A percentile compares a stretch with the other conserved stretches of the same genome.
These are phyloP conservation scores for Scutellaria baicalensis DNA, from an alignment of 257 asterid species.

Conservation along the genomic window DNA sequence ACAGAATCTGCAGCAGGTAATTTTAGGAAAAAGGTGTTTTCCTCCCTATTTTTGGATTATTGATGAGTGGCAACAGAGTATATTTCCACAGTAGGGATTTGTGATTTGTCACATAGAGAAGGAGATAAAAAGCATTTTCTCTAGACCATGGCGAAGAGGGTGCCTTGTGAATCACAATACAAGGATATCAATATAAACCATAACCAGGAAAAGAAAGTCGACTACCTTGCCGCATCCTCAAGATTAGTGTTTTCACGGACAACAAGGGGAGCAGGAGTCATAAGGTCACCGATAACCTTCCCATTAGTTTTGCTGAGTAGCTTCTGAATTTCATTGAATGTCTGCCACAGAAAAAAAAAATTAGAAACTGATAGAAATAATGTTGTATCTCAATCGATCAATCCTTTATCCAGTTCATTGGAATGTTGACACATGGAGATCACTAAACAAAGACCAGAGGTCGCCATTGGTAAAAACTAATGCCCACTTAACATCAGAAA, in stretches of 20 bases:
- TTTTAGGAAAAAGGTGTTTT: too few relatives aligned
- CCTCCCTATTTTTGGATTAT: too few relatives aligned
- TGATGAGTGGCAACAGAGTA: too few relatives aligned
- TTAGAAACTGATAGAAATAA: slow-evolving; percentile 4
- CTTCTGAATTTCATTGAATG: slow-evolving; percentile 66
- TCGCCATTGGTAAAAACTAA: not conserved
- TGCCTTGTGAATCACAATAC: not conserved
- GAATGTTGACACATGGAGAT: not conserved
- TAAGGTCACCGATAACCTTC: slow-evolving; percentile 57
- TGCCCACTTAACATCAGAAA: not conserved
- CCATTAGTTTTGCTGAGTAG: slow-evolving; percentile 61
- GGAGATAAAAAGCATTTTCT: not conserved
- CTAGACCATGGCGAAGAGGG: not conserved
- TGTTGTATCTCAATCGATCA: not conserved
- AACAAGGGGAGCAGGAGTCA: slow-evolving; percentile 56
- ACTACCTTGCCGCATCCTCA: slow-evolving; percentile 71
- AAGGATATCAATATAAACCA: not conserved
- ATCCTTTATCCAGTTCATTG: not conserved
- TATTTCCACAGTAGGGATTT: not conserved
- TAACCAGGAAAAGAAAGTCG: not conserved
- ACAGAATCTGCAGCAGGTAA: too few relatives aligned
- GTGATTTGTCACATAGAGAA: too few relatives aligned
- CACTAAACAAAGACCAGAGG: not conserved
- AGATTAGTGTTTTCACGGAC: slow-evolving; percentile 62
- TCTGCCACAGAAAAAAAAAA: slow-evolving; percentile 27